Conservation (phyloP, 306 rosid species). For the Medicago truncatula region MtrunA17r5.0-ANR NC_053049.1:811501-812000, state of each 20-base stretch:
- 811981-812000: neutral
- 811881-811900: neutral
- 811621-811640: neutral
- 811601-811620: constrained; percentile 16
- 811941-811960: neutral
- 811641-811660: too few species aligned
- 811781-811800: too few species aligned
- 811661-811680: neutral
- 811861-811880: neutral
- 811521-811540: constrained; percentile 53
- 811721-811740: neutral
- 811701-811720: too few species aligned
- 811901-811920: neutral
- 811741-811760: neutral
- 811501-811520: constrained; percentile 51
- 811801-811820: too few species aligned
- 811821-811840: too few species aligned
- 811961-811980: neutral
- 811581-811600: too few species aligned
- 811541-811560: constrained; percentile 46
- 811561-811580: neutral
- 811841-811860: too few species aligned
- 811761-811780: neutral
- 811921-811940: neutral
- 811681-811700: neutral